Evolutionary conservation across 2,329 filamentous ascomycete species (phyloP).

Genomic region (Penicillium corylophilum): DNA sequence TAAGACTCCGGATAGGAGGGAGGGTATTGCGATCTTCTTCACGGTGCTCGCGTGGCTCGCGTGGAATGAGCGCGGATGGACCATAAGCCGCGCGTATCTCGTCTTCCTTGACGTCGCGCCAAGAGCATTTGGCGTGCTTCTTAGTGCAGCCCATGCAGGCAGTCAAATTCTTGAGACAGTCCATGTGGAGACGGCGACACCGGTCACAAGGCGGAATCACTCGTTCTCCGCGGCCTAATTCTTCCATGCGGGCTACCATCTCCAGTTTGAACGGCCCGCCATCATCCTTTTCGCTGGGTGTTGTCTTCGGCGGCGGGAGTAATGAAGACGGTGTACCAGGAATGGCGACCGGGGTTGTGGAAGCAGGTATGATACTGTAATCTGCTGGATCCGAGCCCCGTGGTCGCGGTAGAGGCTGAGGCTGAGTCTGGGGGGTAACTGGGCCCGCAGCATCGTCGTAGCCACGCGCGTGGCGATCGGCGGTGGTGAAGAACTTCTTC

Average conservation of each 20-base stretch:
- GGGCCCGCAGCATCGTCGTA: conserved; percentile 31
- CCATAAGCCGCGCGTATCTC: conserved; percentile 51
- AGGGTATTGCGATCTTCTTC: not conserved
- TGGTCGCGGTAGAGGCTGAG: conserved; percentile 31
- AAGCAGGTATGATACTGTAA: conserved; percentile 39
- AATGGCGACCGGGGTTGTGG: conserved; percentile 52
- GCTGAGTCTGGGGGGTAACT: conserved; percentile 17
- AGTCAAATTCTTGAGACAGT: conserved; percentile 81
- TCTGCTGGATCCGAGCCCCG: conserved; percentile 38
- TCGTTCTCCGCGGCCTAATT: conserved; percentile 68
- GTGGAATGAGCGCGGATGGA: not conserved
- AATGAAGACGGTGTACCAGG: conserved; percentile 55
- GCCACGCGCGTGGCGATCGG: conserved; percentile 51
- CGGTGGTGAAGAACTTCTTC: conserved; percentile 62
- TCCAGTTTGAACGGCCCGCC: conserved; percentile 61
- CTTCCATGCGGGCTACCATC: conserved; percentile 74
- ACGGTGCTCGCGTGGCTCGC: conserved; percentile 3
- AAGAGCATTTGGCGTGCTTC: conserved; percentile 85
- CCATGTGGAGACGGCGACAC: conserved; percentile 74
- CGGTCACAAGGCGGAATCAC: conserved; percentile 83
- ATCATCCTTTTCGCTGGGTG: conserved; percentile 53
- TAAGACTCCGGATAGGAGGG: not conserved
- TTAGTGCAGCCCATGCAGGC: conserved; percentile 85
- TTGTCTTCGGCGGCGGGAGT: conserved; percentile 49
- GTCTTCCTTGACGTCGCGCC: conserved; percentile 75